Evolutionary conservation across 2,329 filamentous ascomycete species (phyloP).

Genomic region (Penicillium concentricum): DNA sequence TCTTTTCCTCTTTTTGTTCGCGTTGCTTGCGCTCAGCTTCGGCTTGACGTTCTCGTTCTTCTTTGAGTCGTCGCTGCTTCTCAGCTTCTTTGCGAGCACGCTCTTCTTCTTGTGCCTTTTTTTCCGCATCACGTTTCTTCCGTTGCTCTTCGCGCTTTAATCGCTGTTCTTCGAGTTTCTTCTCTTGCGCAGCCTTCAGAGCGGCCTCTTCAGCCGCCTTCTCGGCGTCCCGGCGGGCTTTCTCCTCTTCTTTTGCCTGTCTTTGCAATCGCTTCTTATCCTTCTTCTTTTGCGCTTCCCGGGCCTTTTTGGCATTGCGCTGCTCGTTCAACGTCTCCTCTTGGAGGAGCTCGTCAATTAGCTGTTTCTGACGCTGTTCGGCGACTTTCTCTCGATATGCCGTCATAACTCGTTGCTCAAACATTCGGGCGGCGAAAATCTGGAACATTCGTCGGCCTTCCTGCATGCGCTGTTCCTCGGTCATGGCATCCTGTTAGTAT

Average conservation of each 20-base stretch:
- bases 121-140: slow-evolving; percentile 86
- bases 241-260: slow-evolving; percentile 85
- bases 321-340: slow-evolving; percentile 74
- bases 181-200: slow-evolving; percentile 70
- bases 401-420: slow-evolving; percentile 92
- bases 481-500: slow-evolving; percentile 80
- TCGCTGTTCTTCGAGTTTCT: slow-evolving; percentile 75
- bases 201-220: slow-evolving; percentile 84
- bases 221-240: slow-evolving; percentile 81
- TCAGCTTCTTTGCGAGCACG: slow-evolving; percentile 81
- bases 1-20: slow-evolving; percentile 81
- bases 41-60: slow-evolving; percentile 81
- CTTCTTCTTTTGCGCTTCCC: slow-evolving; percentile 92
- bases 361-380: slow-evolving; percentile 82
- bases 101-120: slow-evolving; percentile 87
- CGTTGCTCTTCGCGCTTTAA: slow-evolving; percentile 84
- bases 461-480: slow-evolving; percentile 97
- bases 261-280: slow-evolving; percentile 90
- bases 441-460: slow-evolving; percentile 98
- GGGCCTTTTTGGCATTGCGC: slow-evolving; percentile 87
- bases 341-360: slow-evolving; percentile 87
- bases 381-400: slow-evolving; percentile 99
- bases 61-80: slow-evolving; percentile 71
- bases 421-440: slow-evolving; percentile 98
- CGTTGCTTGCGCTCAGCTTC: slow-evolving; percentile 81